A percentile compares a stretch with the other conserved stretches of the same genome.
phyloP scores from a whole-genome alignment of 164 flowering plant species.

The Berberis vulgaris region DNA sequence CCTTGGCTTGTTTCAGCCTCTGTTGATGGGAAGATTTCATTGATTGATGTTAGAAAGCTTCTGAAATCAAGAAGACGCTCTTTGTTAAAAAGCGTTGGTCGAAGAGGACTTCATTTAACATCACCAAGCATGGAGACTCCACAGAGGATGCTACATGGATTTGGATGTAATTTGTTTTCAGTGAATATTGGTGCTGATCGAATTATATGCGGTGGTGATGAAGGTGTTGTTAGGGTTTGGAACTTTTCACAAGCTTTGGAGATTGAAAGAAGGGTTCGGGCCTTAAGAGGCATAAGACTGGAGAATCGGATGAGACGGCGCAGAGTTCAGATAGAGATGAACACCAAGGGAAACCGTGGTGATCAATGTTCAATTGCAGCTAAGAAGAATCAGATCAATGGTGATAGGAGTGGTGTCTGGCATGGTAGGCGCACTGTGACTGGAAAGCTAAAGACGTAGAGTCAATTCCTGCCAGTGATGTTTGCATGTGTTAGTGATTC shows the following conservation, averaged over 20 bases:
- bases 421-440: slow-evolving; percentile 42
- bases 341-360: slow-evolving; percentile 29
- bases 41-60: slow-evolving; percentile 72
- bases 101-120: not conserved
- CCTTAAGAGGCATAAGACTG: slow-evolving; percentile 50
- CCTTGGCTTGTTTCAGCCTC: slow-evolving; percentile 97
- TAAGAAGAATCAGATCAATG: slow-evolving; percentile 50
- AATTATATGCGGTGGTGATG: slow-evolving; percentile 41
- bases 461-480: slow-evolving; percentile 12
- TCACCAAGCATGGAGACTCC: slow-evolving; percentile 50
- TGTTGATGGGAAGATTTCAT: slow-evolving; percentile 70
- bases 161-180: slow-evolving; percentile 56
- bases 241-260: slow-evolving; percentile 84
- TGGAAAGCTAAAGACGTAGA: slow-evolving; percentile 9
- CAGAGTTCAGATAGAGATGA: slow-evolving; percentile 21
- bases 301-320: slow-evolving; percentile 59
- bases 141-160: slow-evolving; percentile 88
- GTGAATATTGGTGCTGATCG: slow-evolving; percentile 62
- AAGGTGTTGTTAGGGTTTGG: slow-evolving; percentile 80
- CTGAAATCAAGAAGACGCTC: slow-evolving; percentile 29
- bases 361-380: slow-evolving; percentile 73
- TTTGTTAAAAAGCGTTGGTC: not conserved
- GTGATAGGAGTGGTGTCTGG: slow-evolving; percentile 37
- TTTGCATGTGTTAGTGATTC: no score
- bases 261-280: slow-evolving; percentile 48